These are phyloP conservation scores for Fusarium torreyae DNA, from an alignment of 2,329 filamentous ascomycete species.

Conservation along the genomic window DNA sequence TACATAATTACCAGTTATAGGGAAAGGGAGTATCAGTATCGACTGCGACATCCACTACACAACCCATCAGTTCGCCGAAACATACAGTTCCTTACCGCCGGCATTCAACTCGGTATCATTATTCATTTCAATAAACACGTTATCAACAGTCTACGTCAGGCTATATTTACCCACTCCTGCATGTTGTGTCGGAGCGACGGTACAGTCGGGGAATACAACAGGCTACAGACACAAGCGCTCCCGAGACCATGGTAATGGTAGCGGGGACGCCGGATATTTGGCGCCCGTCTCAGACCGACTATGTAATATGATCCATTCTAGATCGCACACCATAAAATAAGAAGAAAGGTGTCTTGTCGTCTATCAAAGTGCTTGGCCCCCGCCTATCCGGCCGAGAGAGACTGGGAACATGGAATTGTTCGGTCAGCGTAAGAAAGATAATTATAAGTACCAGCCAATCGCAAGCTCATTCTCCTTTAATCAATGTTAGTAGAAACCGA, in stretches of 20 bases:
- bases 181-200: background rate
- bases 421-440: conserved; percentile 7
- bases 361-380: background rate
- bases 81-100: background rate
- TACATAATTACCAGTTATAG: no score
- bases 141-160: conserved; percentile 1
- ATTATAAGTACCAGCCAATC: background rate
- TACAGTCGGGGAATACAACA: conserved; percentile 6
- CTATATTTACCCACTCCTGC: conserved; percentile 3
- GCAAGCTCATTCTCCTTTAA: background rate
- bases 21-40: no score
- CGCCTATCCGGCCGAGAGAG: conserved; percentile 21
- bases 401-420: conserved; percentile 5
- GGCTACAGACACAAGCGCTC: conserved; percentile 13
- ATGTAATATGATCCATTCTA: conserved; percentile 2
- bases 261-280: conserved; percentile 16
- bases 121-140: conserved; percentile 11
- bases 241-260: conserved; percentile 34
- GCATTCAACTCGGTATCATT: conserved; percentile 12
- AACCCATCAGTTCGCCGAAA: conserved; percentile 8
- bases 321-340: background rate
- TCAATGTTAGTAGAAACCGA: background rate
- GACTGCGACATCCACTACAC: no score
- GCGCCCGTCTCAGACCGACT: conserved; percentile 6
- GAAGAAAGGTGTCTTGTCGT: conserved; percentile 5